Percentiles rank a stretch among this genome's conserved stretches.
Evolutionary conservation across 164 flowering plant genomes (phyloP).

Genomic region (Tetracentron sinense): DNA sequence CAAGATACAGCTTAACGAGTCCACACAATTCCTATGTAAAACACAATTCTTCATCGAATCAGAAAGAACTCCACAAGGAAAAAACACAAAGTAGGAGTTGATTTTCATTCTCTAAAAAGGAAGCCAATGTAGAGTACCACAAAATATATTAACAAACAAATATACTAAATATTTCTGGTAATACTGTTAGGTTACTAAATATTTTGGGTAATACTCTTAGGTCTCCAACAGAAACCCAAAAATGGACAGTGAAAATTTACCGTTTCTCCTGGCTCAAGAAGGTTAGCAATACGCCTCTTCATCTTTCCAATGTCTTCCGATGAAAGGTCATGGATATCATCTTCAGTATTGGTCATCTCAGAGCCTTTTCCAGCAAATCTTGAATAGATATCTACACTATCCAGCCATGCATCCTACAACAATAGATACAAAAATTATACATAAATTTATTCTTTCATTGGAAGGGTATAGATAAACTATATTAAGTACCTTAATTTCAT

Average conservation of each 20-base stretch:
- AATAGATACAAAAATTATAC: background rate
- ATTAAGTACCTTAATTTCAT: constrained; percentile 58
- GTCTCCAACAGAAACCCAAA: background rate
- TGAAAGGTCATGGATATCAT: constrained; percentile 47
- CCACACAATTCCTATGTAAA: too few relatives aligned
- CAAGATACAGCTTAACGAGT: too few relatives aligned
- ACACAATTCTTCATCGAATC: too few relatives aligned
- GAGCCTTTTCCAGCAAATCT: constrained; percentile 28
- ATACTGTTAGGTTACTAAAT: too few relatives aligned
- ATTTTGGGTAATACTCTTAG: too few relatives aligned
- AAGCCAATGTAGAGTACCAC: background rate
- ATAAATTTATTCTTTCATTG: background rate
- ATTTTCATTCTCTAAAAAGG: too few relatives aligned
- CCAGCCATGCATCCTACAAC: constrained; percentile 96
- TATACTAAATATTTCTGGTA: background rate
- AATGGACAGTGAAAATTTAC: constrained; percentile 26
- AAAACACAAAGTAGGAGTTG: too few relatives aligned
- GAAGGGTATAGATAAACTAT: constrained; percentile 3
- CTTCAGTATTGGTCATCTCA: constrained; percentile 25
- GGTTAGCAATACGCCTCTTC: constrained; percentile 82
- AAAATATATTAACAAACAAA: background rate
- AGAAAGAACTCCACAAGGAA: too few relatives aligned
- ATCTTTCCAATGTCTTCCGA: constrained; percentile 68
- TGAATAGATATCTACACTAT: constrained; percentile 61
- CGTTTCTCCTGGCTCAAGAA: constrained; percentile 85